These are phyloP conservation scores for Globisporangium paddicum DNA, from an alignment of 352 stramenopile genomes.

Conservation along the genomic window DNA sequence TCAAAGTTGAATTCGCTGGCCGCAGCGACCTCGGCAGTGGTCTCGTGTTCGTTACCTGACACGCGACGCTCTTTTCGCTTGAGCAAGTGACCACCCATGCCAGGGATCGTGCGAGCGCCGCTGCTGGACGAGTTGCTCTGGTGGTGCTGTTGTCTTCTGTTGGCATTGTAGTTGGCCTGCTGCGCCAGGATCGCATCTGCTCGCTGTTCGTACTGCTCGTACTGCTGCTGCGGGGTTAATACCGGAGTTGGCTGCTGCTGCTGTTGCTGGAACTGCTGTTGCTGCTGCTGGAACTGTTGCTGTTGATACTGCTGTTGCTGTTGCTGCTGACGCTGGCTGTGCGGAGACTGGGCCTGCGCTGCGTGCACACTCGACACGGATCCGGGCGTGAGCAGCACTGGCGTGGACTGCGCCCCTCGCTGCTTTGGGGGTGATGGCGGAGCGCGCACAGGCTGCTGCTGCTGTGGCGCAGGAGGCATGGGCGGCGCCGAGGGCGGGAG, in stretches of 20 bases:
- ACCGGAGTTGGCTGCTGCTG: conserved; percentile 12
- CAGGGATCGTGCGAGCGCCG: conserved; percentile 54
- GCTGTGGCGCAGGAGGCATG: conserved; percentile 8
- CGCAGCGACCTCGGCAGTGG: conserved; percentile 12
- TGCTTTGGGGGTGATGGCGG: conserved; percentile 11
- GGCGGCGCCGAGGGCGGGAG: conserved; percentile 22
- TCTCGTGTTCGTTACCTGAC: conserved; percentile 28
- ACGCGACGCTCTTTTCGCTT: conserved; percentile 74
- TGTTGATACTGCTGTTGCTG: conserved; percentile 5
- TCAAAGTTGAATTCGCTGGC: conserved; percentile 72
- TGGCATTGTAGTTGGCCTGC: conserved; percentile 17
- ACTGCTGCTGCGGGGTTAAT: conserved; percentile 11
- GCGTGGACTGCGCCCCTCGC: conserved; percentile 19
- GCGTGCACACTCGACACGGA: conserved; percentile 38
- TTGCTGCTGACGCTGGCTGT: conserved; percentile 2
- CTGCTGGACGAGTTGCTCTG: conserved; percentile 10
- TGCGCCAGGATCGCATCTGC: conserved; percentile 15
- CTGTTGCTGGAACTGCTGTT: too few species aligned
- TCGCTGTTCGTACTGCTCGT: conserved; percentile 15
- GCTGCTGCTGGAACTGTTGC: conserved; percentile 4
- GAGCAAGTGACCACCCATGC: conserved; percentile 78
- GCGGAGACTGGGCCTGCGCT: conserved; percentile 12
- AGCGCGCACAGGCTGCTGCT: conserved; percentile 7
- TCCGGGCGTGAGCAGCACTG: conserved; percentile 47
- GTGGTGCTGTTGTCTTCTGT: conserved; percentile 13